phyloP scores from a whole-genome alignment of 805 yeast species.

The Metschnikowia gelsemii region DNA sequence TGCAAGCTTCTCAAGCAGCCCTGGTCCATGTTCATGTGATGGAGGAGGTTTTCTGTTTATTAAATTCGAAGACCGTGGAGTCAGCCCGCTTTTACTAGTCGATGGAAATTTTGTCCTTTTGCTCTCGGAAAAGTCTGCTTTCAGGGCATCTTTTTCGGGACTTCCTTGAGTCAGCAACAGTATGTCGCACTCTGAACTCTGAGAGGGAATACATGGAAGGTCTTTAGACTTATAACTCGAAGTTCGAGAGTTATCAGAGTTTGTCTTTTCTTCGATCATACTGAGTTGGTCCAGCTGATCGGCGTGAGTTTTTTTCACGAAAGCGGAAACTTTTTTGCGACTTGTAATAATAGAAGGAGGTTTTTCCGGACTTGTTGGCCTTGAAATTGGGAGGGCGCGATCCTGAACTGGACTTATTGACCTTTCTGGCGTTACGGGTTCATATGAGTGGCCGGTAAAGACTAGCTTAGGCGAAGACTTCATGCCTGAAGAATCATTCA shows the following conservation, averaged over 20 bases:
- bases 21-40: too few relatives aligned
- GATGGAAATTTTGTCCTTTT: too few relatives aligned
- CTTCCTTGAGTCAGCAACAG: neutral
- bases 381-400: neutral
- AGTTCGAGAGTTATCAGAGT: conserved; percentile 28
- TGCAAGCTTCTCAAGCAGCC: too few relatives aligned
- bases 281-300: conserved; percentile 39
- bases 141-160: neutral
- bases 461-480: conserved; percentile 21
- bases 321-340: conserved; percentile 29
- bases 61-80: too few relatives aligned
- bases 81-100: too few relatives aligned
- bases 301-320: conserved; percentile 20
- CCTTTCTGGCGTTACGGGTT: conserved; percentile 26
- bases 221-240: conserved; percentile 28
- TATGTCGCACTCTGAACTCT: neutral
- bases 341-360: conserved; percentile 31
- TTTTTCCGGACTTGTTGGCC: conserved; percentile 11
- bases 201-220: conserved; percentile 7
- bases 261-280: conserved; percentile 41
- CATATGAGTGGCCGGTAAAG: conserved; percentile 38
- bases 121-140: too few relatives aligned
- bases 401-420: neutral
- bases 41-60: too few relatives aligned
- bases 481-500: neutral